phyloP scores from a whole-genome alignment of 2,329 filamentous ascomycete species.

The Lachnellula cervina region DNA sequence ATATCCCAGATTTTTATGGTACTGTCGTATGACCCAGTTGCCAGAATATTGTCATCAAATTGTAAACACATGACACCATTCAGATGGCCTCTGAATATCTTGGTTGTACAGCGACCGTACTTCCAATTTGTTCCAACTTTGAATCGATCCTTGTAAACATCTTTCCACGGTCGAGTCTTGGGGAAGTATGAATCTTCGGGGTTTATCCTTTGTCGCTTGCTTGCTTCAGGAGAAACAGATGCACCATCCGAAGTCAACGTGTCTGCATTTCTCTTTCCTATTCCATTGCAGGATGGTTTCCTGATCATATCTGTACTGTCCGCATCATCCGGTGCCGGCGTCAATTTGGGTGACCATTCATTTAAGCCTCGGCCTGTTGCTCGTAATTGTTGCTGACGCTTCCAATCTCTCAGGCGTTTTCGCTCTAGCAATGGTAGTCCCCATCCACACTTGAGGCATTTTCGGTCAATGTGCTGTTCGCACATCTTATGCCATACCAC shows the following conservation, averaged over 20 bases:
- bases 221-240: conserved; percentile 8
- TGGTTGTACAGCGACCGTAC: conserved; percentile 81
- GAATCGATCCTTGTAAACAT: conserved; percentile 92
- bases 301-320: conserved; percentile 5
- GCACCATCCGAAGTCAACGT: conserved; percentile 14
- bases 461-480: conserved; percentile 90
- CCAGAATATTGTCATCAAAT: conserved; percentile 83
- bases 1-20: conserved; percentile 97
- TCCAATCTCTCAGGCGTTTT: conserved; percentile 76
- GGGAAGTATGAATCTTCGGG: conserved; percentile 19
- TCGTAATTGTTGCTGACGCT: conserved; percentile 69
- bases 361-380: conserved; percentile 55
- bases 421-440: conserved; percentile 84
- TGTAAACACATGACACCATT: conserved; percentile 71
- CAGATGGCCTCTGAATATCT: conserved; percentile 77
- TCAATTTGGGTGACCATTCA: conserved; percentile 46
- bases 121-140: conserved; percentile 98
- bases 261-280: conserved; percentile 24
- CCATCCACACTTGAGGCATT: conserved; percentile 94
- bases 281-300: conserved; percentile 11
- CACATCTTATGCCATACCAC: conserved; percentile 99
- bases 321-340: conserved; percentile 39
- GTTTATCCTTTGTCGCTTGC: conserved; percentile 24
- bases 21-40: conserved; percentile 90
- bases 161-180: conserved; percentile 78